Percentiles rank a stretch among this genome's conserved stretches.
Evolutionary conservation across 495 filamentous ascomycete species (phyloP).

Genomic region (Symbiotaphrina buchneri): DNA sequence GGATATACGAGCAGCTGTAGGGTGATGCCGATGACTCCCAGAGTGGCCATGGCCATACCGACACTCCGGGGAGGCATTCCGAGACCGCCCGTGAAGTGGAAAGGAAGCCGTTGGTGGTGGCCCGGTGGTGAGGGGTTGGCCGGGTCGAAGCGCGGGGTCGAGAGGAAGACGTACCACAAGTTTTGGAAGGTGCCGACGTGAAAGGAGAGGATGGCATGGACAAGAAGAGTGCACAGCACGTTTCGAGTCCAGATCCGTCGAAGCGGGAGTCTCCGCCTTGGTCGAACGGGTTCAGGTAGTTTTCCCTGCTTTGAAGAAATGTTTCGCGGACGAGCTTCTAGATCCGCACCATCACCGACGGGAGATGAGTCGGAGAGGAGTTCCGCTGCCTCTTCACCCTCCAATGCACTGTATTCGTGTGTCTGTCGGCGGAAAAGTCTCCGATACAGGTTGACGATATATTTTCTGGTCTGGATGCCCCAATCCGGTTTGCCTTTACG

Average conservation of each 20-base stretch:
- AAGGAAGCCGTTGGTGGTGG: conserved; percentile 16
- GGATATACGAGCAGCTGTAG: conserved; percentile 54
- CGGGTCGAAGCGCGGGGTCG: conserved; percentile 36
- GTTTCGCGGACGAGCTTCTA: too few species aligned
- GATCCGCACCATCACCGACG: too few species aligned
- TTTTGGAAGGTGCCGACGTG: conserved; percentile 58
- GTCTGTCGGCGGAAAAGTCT: too few species aligned
- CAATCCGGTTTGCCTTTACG: too few species aligned
- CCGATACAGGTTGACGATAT: too few species aligned
- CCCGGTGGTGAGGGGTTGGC: conserved; percentile 12
- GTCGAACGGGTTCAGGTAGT: too few species aligned
- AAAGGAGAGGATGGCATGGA: conserved; percentile 43
- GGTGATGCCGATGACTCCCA: conserved; percentile 44
- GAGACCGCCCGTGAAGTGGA: conserved; percentile 52
- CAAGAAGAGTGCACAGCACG: conserved; percentile 34
- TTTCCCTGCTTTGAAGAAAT: too few species aligned
- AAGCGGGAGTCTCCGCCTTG: conserved; percentile 32
- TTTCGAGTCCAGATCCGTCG: conserved; percentile 37
- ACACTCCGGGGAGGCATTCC: conserved; percentile 44
- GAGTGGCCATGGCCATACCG: conserved; percentile 43
- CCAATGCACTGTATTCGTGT: too few species aligned
- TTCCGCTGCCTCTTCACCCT: too few species aligned
- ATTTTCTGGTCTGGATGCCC: too few species aligned
- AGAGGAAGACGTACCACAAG: conserved; percentile 50
- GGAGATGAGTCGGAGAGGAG: too few species aligned